Percentiles rank a stretch among this genome's conserved stretches.
Evolutionary conservation across 1,284 basidiomycete species (phyloP).

Genomic region (Rhodotorula sp.): DNA sequence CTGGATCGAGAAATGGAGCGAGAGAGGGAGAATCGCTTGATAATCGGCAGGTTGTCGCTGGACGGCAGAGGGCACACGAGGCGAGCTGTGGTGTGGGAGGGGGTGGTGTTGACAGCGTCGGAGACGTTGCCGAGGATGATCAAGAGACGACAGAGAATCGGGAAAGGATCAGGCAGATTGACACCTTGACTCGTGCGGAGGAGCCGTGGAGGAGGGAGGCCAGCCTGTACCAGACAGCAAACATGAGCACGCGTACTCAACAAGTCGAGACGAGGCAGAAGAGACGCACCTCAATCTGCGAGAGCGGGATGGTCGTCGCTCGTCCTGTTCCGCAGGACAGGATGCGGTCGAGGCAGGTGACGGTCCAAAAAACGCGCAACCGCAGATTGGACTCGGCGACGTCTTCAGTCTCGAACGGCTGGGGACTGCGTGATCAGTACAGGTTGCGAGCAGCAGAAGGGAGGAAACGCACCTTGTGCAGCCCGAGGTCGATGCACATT

Average conservation of each 20-base stretch:
- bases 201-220: conserved; percentile 1
- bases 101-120: conserved; percentile 22
- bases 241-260: too few species aligned
- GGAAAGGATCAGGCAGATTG: conserved; percentile 23
- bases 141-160: conserved; percentile 21
- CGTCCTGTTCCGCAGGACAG: conserved; percentile 28
- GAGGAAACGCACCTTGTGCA: conserved; percentile 21
- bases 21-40: conserved; percentile 4
- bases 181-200: conserved; percentile 2
- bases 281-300: conserved; percentile 27
- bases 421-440: neutral
- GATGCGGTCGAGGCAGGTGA: conserved; percentile 25
- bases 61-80: neutral
- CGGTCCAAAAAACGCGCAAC: conserved; percentile 23
- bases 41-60: conserved; percentile 22
- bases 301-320: conserved; percentile 20
- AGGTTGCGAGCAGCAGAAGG: too few species aligned
- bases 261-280: too few species aligned
- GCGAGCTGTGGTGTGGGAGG: neutral
- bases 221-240: too few species aligned
- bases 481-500: conserved; percentile 18
- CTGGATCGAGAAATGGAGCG: conserved; percentile 21
- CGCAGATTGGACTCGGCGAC: conserved; percentile 7
- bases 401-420: conserved; percentile 10
- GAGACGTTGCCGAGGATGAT: conserved; percentile 27